These are phyloP conservation scores for Adansonia gregorii DNA, from an alignment of 441 rosid genomes.

Conservation along the genomic window DNA sequence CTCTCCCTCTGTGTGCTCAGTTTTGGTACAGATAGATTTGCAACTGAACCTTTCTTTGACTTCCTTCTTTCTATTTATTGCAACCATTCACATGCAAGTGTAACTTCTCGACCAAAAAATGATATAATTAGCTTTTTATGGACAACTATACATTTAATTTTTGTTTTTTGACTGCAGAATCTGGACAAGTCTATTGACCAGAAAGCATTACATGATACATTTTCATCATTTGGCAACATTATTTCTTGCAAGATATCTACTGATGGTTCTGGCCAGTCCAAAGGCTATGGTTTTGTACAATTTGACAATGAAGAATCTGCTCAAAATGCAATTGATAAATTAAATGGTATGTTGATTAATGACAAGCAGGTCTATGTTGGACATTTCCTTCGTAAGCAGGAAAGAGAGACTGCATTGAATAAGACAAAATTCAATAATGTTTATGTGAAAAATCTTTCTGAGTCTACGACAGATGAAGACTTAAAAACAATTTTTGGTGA, in stretches of 20 bases:
- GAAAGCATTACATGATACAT: slow-evolving; percentile 64
- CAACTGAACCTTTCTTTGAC: neutral
- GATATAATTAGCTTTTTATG: neutral
- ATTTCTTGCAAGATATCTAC: slow-evolving; percentile 72
- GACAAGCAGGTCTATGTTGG: slow-evolving; percentile 79
- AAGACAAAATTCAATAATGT: slow-evolving; percentile 60
- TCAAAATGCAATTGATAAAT: slow-evolving; percentile 60
- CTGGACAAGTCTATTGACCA: slow-evolving; percentile 68
- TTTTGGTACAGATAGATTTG: neutral
- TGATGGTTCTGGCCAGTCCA: slow-evolving; percentile 62
- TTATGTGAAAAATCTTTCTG: slow-evolving; percentile 64
- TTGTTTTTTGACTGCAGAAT: slow-evolving; percentile 44
- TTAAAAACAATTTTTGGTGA: slow-evolving; percentile 60
- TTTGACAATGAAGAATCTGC: slow-evolving; percentile 65
- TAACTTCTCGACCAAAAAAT: neutral
- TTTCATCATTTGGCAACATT: slow-evolving; percentile 62
- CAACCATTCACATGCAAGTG: neutral
- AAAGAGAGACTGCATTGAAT: slow-evolving; percentile 48
- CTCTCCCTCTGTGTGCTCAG: neutral
- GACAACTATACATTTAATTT: no score
- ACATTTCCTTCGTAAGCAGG: slow-evolving; percentile 67
- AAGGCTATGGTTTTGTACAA: slow-evolving; percentile 75
- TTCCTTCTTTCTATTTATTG: neutral
- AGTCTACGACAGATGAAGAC: slow-evolving; percentile 62
- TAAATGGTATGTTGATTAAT: slow-evolving; percentile 73